These are phyloP conservation scores for Quercus ilex DNA, from an alignment of 306 rosid genomes.

Conservation along the genomic window DNA sequence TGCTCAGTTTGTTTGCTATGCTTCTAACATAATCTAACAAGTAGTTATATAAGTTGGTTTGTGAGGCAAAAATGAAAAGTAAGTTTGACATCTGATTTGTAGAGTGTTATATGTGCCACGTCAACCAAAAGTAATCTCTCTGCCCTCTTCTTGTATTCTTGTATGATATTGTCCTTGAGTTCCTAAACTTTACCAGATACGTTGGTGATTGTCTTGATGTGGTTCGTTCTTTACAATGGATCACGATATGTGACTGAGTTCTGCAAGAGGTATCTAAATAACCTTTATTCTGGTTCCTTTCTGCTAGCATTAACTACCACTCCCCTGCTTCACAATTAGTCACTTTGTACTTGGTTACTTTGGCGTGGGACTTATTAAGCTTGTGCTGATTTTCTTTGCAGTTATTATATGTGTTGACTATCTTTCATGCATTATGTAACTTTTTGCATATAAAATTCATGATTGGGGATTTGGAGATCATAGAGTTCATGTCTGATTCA, in stretches of 20 bases:
- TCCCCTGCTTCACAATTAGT: not conserved
- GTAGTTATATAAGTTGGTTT: not conserved
- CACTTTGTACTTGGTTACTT: not conserved
- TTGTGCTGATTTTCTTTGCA: not conserved
- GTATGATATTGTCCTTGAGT: conserved; percentile 22
- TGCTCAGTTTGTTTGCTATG: not conserved
- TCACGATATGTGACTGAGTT: conserved; percentile 43
- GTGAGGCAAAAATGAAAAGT: not conserved
- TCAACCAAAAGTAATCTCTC: not conserved
- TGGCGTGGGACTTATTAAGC: not conserved
- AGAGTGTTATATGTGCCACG: not conserved
- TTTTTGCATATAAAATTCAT: not conserved
- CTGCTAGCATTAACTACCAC: not conserved
- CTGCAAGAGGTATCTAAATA: conserved; percentile 53
- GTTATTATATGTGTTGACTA: not conserved
- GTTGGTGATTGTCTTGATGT: conserved; percentile 65
- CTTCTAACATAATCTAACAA: not conserved
- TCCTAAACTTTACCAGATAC: conserved; percentile 57
- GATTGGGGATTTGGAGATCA: not conserved
- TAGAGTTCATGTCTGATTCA: not conserved
- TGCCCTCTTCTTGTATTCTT: not conserved
- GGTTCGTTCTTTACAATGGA: conserved; percentile 62
- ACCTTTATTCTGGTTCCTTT: not conserved
- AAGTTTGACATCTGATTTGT: not conserved
- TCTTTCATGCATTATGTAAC: not conserved